Conservation (phyloP, 805 yeast species). For the Candida insectalens region DNA sequence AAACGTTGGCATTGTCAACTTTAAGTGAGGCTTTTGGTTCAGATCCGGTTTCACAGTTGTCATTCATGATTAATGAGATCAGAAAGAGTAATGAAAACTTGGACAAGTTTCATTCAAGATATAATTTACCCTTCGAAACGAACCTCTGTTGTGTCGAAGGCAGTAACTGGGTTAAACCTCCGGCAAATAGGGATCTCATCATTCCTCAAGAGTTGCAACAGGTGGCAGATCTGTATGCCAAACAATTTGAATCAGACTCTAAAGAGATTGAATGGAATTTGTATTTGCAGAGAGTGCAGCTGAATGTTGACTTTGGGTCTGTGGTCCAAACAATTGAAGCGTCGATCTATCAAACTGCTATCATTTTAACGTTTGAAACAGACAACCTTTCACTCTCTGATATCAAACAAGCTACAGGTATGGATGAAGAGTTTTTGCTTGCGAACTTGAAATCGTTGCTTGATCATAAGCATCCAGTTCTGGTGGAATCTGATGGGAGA, state of each 20-base stretch:
- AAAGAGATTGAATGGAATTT: constrained; percentile 31
- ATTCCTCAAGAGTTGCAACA: constrained; percentile 8
- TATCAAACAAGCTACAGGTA: constrained; percentile 21
- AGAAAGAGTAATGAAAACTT: neutral
- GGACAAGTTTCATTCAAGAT: neutral
- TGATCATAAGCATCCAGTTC: constrained; percentile 8
- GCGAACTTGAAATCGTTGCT: constrained; percentile 1
- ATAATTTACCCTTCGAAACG: neutral
- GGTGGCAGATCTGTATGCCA: constrained; percentile 6
- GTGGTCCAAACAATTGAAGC: constrained; percentile 18
- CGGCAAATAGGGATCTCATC: constrained; percentile 11
- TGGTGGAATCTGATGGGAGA: neutral
- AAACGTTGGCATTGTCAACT: neutral
- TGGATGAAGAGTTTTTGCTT: constrained; percentile 10
- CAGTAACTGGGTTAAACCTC: constrained; percentile 15
- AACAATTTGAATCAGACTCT: constrained; percentile 4
- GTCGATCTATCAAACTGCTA: constrained; percentile 34
- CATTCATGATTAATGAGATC: neutral
- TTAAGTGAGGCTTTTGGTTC: neutral
- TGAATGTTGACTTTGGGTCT: constrained; percentile 25
- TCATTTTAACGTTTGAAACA: constrained; percentile 29
- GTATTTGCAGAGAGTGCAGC: constrained; percentile 30
- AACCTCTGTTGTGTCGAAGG: constrained; percentile 5
- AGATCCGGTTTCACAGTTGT: neutral
- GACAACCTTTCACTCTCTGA: constrained; percentile 12